Percentiles rank a stretch among this genome's conserved stretches.
phyloP scores from a whole-genome alignment of 306 rosid species.

The Pyrus communis region DNA sequence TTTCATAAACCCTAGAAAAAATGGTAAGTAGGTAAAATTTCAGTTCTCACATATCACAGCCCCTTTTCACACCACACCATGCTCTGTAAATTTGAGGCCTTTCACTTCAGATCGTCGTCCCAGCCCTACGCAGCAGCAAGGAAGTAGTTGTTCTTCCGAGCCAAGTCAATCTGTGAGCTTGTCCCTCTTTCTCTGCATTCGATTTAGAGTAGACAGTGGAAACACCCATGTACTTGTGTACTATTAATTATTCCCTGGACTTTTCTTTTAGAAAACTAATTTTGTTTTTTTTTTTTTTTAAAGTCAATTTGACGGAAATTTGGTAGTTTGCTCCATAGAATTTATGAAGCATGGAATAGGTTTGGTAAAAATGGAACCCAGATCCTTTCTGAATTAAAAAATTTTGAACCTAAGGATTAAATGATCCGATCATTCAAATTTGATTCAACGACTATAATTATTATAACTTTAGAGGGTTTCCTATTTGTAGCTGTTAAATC shows the following conservation, averaged over 20 bases:
- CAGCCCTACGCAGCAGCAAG: neutral
- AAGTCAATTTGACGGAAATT: too few species aligned
- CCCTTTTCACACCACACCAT: neutral
- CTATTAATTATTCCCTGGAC: too few species aligned
- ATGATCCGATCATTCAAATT: accelerated
- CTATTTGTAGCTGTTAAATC: accelerated
- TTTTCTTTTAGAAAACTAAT: too few species aligned
- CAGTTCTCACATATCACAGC: neutral
- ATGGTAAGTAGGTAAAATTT: neutral
- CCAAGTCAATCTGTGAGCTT: neutral
- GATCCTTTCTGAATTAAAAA: too few species aligned
- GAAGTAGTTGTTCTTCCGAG: neutral
- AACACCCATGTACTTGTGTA: too few species aligned
- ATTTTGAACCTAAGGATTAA: accelerated
- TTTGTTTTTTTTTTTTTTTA: too few species aligned
- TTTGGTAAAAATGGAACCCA: too few species aligned
- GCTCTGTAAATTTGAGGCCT: too few species aligned
- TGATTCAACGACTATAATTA: accelerated
- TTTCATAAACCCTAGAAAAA: conserved; percentile 29
- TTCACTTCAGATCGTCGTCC: neutral
- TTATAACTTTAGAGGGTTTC: accelerated
- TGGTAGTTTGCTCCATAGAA: too few species aligned
- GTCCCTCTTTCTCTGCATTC: neutral
- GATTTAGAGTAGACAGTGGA: too few species aligned
- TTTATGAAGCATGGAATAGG: too few species aligned